Evolutionary conservation across 169 alveolate genomes (phyloP), one percentile per base, ranked within the genome.

Genomic region (Cryptosporidium tyzzeri): DNA sequence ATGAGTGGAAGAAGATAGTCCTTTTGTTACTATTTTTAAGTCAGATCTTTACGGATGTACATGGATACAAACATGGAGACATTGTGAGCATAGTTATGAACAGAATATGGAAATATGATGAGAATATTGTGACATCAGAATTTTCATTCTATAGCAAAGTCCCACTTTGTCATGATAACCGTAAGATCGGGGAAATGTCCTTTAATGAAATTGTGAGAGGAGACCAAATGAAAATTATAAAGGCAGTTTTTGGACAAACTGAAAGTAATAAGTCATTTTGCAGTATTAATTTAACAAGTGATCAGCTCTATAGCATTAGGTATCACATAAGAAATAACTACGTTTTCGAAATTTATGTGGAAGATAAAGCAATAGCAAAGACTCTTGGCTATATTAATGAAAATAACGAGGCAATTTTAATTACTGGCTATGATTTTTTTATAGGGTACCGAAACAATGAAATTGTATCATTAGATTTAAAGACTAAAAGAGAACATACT

Each of bases 51-150:
- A 14, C 39, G 6, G 53, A 23, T 41, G 39, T 29, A 21, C 80
- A 65, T 9, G 39, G 80, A 8, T 80, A 80, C 35, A 69, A 65
- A n/a, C 37, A 21, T 41, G 89, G 89, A 58, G 89, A 80, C 70
- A 41, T 14, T 37, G 89, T 80, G 62, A 67, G n/a, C 18, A 62
- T 80, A 29, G 44, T 62, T 35, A 26, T 80, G 51, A 80, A 80
- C 35, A 59, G 89, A 45, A 80, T 80, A 41, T 80, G 89, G 89
- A 80, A 59, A 29, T 80, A 80, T 80, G 86, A 73, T n/a, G 75
- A 80, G 5, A 80, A 67, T 48, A 65, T 80, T 29, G 59, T 48
- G 12, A 65, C 80, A 16, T 65, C 89, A 3, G 68, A 62, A 14
- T 80, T 80, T 41, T 80, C 89, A 48, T 80, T 80, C 45, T 80